Percentiles rank a stretch among this genome's conserved stretches.
phyloP scores from a whole-genome alignment of 139 green algal genomes.

The Chlamydomonas schloesseri region DNA sequence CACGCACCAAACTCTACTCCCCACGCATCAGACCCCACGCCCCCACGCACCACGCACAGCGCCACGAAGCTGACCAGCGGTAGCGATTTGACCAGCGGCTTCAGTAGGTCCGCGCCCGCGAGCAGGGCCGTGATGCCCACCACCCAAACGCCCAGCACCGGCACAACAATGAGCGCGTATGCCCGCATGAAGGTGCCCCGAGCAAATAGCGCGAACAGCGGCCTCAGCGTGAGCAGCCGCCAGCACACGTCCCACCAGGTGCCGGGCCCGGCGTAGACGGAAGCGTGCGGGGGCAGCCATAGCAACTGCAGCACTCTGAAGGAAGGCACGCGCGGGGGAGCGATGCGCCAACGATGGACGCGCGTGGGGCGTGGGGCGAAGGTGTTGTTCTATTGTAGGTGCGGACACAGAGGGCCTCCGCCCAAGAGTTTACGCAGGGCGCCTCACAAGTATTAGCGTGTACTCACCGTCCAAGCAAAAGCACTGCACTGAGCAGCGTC shows the following conservation, averaged over 20 bases:
- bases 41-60: not conserved
- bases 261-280: not conserved
- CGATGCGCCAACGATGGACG: no score
- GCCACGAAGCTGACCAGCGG: not conserved
- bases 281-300: not conserved
- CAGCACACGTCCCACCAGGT: not conserved
- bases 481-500: no score
- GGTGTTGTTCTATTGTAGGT: no score
- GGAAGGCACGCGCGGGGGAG: no score
- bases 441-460: no score
- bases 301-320: not conserved
- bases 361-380: no score
- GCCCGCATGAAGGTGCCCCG: not conserved
- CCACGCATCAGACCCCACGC: not conserved
- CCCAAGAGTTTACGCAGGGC: no score
- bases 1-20: not conserved
- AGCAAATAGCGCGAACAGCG: not conserved
- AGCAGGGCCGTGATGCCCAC: not conserved
- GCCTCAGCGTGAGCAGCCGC: not conserved
- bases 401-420: no score
- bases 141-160: not conserved
- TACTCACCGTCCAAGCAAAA: no score
- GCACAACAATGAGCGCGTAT: constrained; percentile 12
- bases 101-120: not conserved
- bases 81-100: not conserved